Evolutionary conservation across 1,284 basidiomycete genomes (phyloP).

Genomic region (Ustilago vetiveriae): DNA sequence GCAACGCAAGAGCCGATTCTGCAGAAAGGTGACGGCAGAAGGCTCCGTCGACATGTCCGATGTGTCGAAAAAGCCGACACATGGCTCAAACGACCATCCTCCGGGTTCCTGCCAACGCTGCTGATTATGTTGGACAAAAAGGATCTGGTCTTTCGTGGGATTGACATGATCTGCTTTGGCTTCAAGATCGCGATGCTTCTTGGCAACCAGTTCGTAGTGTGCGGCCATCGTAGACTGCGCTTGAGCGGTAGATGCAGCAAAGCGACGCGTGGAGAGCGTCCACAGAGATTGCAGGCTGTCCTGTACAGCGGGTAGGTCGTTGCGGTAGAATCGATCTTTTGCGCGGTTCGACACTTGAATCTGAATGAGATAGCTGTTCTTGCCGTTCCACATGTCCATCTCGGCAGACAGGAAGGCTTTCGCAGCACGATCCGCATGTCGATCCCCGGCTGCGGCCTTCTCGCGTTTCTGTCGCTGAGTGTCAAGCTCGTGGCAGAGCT

Average conservation of each 20-base stretch:
- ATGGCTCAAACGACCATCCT: conserved; percentile 53
- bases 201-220: conserved; percentile 30
- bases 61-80: conserved; percentile 55
- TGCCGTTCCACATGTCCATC: conserved; percentile 53
- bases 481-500: conserved; percentile 53
- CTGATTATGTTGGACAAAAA: conserved; percentile 49
- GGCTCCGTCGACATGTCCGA: conserved; percentile 48
- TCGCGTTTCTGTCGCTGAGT: conserved; percentile 47
- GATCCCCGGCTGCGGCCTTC: conserved; percentile 45
- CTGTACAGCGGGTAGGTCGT: conserved; percentile 38
- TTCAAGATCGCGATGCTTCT: conserved; percentile 21
- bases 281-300: conserved; percentile 49
- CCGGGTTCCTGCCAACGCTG: conserved; percentile 48
- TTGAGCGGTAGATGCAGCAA: conserved; percentile 15
- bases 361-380: conserved; percentile 54
- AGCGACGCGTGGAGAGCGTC: conserved; percentile 37
- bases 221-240: conserved; percentile 16
- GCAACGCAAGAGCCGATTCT: conserved; percentile 48
- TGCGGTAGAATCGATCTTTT: conserved; percentile 49
- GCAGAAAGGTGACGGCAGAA: conserved; percentile 39
- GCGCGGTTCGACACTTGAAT: conserved; percentile 44
- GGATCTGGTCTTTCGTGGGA: conserved; percentile 25
- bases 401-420: conserved; percentile 43
- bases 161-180: conserved; percentile 22
- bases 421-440: conserved; percentile 47